Evolutionary conservation across 805 yeast genomes (phyloP), one percentile per base, ranked within the genome.

Genomic region (Kregervanrija delftensis): DNA sequence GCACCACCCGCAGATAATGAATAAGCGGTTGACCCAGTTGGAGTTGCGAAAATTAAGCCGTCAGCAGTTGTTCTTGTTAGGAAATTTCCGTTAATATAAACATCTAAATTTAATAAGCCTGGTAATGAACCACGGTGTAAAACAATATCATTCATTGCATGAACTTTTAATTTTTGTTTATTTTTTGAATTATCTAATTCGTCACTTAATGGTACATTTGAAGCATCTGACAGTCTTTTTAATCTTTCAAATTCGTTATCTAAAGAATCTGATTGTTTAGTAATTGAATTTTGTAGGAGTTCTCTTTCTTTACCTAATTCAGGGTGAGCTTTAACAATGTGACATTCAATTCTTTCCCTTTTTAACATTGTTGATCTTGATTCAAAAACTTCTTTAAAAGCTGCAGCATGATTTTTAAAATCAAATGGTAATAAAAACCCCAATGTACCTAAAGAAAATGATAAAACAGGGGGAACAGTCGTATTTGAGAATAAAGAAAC

Each of bases 11-110:
- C 79, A 30, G 87, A 77, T 42, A 90, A 67, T 0, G 96, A 86
- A 58, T 90, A 90, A 0, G 97, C 96, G 0, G 97, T 90, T 9
- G 96, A 86, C 0, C 98, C 98, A 0, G 97, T 90, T 13, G 98
- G 98, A 0, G 97, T 86, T 3, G 93, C 74, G 39, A 88, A 71
- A 5, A 81, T 77, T 8, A 90, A 74, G 34, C 98, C 98, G 63
- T 91, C 98, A 1, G 95, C 96, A 0, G 91, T 85, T 4, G 96
- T 89, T 43, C 90, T 77, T 8, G 98, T 91, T 43, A 91, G 67
- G 56, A 82, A 84, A 59, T 85, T 83, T 16, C 86, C 88, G 61
- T 90, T 93, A 28, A 90, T 83, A 51, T 73, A 79, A n/a, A 91
- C 81, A 52, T 90, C 96, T 47, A 91, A 68, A 42, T 85, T 79